These are phyloP conservation scores for Ophiosphaerella herpotricha DNA, from an alignment of 2,329 filamentous ascomycete species.

Conservation along the genomic window DNA sequence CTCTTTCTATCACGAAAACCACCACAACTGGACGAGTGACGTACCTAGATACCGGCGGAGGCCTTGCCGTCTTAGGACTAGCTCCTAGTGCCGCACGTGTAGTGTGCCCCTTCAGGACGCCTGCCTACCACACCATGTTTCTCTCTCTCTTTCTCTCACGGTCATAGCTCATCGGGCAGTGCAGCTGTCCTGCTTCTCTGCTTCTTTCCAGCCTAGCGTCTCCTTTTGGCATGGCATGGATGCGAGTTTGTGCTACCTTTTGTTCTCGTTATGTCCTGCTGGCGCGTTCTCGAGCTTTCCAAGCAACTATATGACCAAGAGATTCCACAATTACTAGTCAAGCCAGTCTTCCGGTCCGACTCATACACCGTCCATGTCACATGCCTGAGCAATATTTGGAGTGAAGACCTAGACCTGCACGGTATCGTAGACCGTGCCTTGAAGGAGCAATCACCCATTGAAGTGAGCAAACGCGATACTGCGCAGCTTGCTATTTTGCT, in stretches of 20 bases:
- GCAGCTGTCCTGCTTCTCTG: too few relatives aligned
- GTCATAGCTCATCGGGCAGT: too few relatives aligned
- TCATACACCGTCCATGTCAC: slow-evolving; percentile 71
- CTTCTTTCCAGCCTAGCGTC: too few relatives aligned
- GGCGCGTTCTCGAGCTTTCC: slow-evolving; percentile 38
- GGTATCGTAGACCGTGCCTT: slow-evolving; percentile 67
- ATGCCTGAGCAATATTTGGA: slow-evolving; percentile 76
- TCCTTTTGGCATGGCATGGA: not conserved
- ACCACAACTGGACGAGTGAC: slow-evolving; percentile 13
- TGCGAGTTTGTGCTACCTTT: too few relatives aligned
- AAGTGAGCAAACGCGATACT: slow-evolving; percentile 67
- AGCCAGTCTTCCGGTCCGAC: slow-evolving; percentile 58
- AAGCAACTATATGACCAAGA: slow-evolving; percentile 24
- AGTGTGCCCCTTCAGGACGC: too few relatives aligned
- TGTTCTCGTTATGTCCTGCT: slow-evolving; percentile 35
- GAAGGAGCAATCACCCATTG: slow-evolving; percentile 70
- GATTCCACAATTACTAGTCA: slow-evolving; percentile 67
- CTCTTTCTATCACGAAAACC: too few relatives aligned
- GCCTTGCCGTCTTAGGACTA: not conserved
- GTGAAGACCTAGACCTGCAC: slow-evolving; percentile 65
- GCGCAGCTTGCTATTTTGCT: slow-evolving; percentile 72
- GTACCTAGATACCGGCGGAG: slow-evolving; percentile 18
- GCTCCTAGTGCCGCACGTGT: slow-evolving; percentile 14
- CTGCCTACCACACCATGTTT: too few relatives aligned
- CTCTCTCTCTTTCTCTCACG: too few relatives aligned